Percentiles rank a stretch among this genome's conserved stretches.
Conservation (phyloP, 2,329 filamentous ascomycete species). For the Colletotrichum caudatum region DNA sequence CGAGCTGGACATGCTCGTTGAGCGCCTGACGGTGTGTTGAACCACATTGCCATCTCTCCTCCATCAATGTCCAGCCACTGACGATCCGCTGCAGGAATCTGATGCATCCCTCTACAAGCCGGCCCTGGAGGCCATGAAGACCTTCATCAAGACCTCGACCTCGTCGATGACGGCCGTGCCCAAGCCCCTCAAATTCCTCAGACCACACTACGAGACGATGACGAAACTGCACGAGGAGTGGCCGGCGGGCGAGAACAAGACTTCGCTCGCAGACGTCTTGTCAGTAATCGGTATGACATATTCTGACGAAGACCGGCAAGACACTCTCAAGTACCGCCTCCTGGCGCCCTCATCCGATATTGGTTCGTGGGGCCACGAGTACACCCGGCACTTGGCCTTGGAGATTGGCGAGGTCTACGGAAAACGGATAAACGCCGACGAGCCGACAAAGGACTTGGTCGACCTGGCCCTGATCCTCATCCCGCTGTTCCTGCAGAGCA, state of each 20-base stretch:
- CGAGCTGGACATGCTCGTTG: slow-evolving; percentile 97
- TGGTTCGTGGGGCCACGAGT: slow-evolving; percentile 98
- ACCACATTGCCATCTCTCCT: not conserved
- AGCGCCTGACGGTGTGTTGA: slow-evolving; percentile 82
- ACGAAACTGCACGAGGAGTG: slow-evolving; percentile 91
- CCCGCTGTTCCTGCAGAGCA: slow-evolving; percentile 95
- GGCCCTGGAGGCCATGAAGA: slow-evolving; percentile 95
- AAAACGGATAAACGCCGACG: slow-evolving; percentile 87
- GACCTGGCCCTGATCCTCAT: slow-evolving; percentile 87
- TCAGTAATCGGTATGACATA: slow-evolving; percentile 99
- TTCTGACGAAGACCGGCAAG: slow-evolving; percentile 94
- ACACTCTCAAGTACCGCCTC: slow-evolving; percentile 95
- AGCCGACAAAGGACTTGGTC: slow-evolving; percentile 84
- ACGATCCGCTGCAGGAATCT: slow-evolving; percentile 72
- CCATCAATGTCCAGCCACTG: not conserved
- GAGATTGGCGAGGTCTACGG: slow-evolving; percentile 96
- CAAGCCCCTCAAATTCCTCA: slow-evolving; percentile 96
- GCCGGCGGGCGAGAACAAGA: slow-evolving; percentile 87
- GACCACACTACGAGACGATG: slow-evolving; percentile 94
- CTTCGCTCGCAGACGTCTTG: slow-evolving; percentile 90
- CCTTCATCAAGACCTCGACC: slow-evolving; percentile 98
- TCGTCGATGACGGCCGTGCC: slow-evolving; percentile 99
- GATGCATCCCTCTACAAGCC: slow-evolving; percentile 90
- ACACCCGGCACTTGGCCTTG: slow-evolving; percentile 92
- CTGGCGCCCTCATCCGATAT: slow-evolving; percentile 92